Percentiles rank a stretch among this genome's conserved stretches.
Evolutionary conservation across 2,329 filamentous ascomycete genomes (phyloP).

Genomic region (Colletotrichum brevisporum): DNA sequence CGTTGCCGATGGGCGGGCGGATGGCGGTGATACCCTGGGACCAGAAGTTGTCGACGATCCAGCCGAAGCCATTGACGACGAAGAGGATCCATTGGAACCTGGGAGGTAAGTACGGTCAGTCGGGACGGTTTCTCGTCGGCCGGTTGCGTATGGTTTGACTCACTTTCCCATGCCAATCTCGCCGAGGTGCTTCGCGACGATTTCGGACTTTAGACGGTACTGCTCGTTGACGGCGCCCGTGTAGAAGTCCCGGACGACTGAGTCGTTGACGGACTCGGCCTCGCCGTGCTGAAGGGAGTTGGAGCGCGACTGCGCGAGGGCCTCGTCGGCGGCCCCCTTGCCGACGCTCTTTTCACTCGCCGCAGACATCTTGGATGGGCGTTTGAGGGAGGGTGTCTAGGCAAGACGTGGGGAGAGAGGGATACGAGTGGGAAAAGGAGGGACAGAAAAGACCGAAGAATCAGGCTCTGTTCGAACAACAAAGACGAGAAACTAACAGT

Average conservation of each 20-base stretch:
- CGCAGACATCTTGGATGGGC: slow-evolving; percentile 18
- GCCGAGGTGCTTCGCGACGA: slow-evolving; percentile 47
- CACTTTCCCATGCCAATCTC: slow-evolving; percentile 54
- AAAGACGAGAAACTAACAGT: slow-evolving; percentile 28
- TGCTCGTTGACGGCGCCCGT: slow-evolving; percentile 48
- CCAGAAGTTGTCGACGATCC: slow-evolving; percentile 61
- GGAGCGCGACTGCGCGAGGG: slow-evolving; percentile 24
- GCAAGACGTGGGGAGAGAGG: neutral
- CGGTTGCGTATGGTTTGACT: too few species aligned
- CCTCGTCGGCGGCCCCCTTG: slow-evolving; percentile 22
- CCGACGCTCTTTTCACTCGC: slow-evolving; percentile 33
- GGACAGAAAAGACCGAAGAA: neutral
- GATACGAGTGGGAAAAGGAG: too few species aligned
- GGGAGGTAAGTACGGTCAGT: neutral
- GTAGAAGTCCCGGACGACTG: slow-evolving; percentile 53
- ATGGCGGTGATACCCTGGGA: slow-evolving; percentile 53
- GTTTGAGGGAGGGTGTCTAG: neutral
- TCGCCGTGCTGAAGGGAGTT: slow-evolving; percentile 31
- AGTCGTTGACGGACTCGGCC: slow-evolving; percentile 44
- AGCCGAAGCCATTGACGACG: slow-evolving; percentile 62
- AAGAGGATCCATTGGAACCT: slow-evolving; percentile 60
- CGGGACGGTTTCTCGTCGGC: neutral
- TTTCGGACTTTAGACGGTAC: slow-evolving; percentile 52
- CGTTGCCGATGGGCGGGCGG: slow-evolving; percentile 50
- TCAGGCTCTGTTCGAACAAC: slow-evolving; percentile 40